Percentiles rank a stretch among this genome's conserved stretches.
Evolutionary conservation across 2,329 filamentous ascomycete genomes (phyloP).

Genomic region (Endothia cerciana): DNA sequence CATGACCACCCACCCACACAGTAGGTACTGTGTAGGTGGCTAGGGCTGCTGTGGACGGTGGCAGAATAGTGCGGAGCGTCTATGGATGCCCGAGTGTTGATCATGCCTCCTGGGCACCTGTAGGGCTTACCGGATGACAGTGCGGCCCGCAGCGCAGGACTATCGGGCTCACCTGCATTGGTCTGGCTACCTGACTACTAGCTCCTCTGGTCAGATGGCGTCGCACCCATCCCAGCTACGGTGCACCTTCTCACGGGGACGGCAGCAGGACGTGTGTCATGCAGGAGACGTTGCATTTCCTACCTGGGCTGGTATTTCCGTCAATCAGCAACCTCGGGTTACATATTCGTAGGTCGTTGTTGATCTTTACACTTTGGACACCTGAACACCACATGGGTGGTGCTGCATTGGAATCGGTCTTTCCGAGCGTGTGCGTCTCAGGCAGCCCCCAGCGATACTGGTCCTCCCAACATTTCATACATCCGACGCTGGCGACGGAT

Average conservation of each 20-base stretch:
- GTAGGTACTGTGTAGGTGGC: neutral
- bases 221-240: neutral
- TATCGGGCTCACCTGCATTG: constrained; percentile 9
- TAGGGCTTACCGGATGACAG: neutral
- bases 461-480: neutral
- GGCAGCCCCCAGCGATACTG: neutral
- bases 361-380: constrained; percentile 2
- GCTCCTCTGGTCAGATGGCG: neutral
- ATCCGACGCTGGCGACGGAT: neutral
- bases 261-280: neutral
- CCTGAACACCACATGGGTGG: neutral
- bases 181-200: neutral
- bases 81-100: neutral
- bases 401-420: neutral
- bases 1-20: neutral
- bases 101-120: neutral
- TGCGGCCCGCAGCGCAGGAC: neutral
- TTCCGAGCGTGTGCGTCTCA: neutral
- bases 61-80: neutral
- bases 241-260: neutral
- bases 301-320: constrained; percentile 1
- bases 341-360: neutral
- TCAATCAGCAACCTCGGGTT: constrained; percentile 14
- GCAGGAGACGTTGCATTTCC: neutral
- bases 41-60: neutral